phyloP scores from a whole-genome alignment of 2,329 filamentous ascomycete species.

The Cladophialophora bantiana region DNA sequence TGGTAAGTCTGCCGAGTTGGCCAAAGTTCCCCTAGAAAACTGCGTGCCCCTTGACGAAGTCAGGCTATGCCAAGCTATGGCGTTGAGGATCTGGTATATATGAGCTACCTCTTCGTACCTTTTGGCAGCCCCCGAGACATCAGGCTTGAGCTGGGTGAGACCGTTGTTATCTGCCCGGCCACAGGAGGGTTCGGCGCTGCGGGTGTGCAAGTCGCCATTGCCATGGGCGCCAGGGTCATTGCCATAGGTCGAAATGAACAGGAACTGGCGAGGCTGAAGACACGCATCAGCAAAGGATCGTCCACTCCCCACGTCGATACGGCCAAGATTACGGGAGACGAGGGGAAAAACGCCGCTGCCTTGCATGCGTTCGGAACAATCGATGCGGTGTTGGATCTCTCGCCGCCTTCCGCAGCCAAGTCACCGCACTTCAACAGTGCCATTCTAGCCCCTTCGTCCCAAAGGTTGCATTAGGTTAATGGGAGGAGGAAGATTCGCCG shows the following conservation, averaged over 20 bases:
- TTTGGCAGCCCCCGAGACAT: slow-evolving; percentile 56
- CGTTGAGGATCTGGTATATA: slow-evolving; percentile 49
- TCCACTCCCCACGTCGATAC: slow-evolving; percentile 45
- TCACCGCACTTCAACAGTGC: slow-evolving; percentile 51
- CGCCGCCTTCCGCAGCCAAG: slow-evolving; percentile 48
- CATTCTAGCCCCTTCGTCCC: too few species aligned
- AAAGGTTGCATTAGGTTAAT: too few species aligned
- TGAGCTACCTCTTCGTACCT: slow-evolving; percentile 50
- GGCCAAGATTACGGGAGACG: slow-evolving; percentile 52
- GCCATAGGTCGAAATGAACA: slow-evolving; percentile 57
- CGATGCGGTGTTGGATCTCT: slow-evolving; percentile 59
- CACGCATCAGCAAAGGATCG: slow-evolving; percentile 31
- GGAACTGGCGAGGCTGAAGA: slow-evolving; percentile 47
- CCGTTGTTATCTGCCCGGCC: slow-evolving; percentile 58
- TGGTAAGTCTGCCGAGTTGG: slow-evolving; percentile 48
- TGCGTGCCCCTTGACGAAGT: slow-evolving; percentile 46
- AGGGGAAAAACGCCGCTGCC: slow-evolving; percentile 47
- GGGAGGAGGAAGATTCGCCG: too few species aligned
- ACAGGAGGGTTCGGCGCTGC: slow-evolving; percentile 60
- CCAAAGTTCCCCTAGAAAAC: slow-evolving; percentile 49
- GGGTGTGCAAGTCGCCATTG: slow-evolving; percentile 57
- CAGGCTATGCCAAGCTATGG: slow-evolving; percentile 48
- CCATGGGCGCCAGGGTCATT: slow-evolving; percentile 61
- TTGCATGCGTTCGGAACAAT: slow-evolving; percentile 47
- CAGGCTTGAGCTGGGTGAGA: slow-evolving; percentile 56